phyloP scores from a whole-genome alignment of 1,284 basidiomycete genomes.

The Tilletia caries region DNA sequence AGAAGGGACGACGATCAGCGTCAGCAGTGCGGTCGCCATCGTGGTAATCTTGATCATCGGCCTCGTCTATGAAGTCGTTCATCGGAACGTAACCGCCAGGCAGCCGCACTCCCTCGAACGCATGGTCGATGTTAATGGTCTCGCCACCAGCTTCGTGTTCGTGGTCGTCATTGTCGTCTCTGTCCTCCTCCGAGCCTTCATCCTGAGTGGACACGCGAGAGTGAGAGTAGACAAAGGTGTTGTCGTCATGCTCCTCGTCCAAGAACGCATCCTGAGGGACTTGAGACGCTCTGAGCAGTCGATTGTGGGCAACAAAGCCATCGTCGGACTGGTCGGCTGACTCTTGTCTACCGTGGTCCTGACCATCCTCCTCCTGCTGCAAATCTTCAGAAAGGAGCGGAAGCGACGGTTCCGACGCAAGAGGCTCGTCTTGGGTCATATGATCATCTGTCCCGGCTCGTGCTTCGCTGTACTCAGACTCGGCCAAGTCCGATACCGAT shows the following conservation, averaged over 20 bases:
- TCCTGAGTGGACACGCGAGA: background rate
- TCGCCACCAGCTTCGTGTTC: background rate
- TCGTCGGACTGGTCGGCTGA: background rate
- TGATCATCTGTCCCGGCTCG: no score
- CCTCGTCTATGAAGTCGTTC: background rate
- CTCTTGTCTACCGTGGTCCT: background rate
- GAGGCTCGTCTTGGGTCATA: no score
- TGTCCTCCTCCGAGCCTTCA: background rate
- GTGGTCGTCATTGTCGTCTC: background rate
- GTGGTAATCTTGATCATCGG: background rate
- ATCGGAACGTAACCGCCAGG: background rate
- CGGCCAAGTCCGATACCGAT: no score
- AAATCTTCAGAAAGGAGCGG: no score
- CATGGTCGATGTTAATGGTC: background rate
- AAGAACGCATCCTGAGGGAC: constrained; percentile 1
- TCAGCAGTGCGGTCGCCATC: background rate
- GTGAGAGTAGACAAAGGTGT: background rate
- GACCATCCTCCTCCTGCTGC: no score
- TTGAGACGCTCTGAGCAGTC: background rate
- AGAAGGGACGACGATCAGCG: background rate
- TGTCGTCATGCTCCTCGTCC: background rate
- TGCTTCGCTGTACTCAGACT: no score
- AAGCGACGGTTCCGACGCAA: no score
- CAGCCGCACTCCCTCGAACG: background rate
- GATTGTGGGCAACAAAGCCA: background rate